These are phyloP conservation scores for Lojkania enalia DNA, from an alignment of 2,329 filamentous ascomycete genomes.

Conservation along the genomic window DNA sequence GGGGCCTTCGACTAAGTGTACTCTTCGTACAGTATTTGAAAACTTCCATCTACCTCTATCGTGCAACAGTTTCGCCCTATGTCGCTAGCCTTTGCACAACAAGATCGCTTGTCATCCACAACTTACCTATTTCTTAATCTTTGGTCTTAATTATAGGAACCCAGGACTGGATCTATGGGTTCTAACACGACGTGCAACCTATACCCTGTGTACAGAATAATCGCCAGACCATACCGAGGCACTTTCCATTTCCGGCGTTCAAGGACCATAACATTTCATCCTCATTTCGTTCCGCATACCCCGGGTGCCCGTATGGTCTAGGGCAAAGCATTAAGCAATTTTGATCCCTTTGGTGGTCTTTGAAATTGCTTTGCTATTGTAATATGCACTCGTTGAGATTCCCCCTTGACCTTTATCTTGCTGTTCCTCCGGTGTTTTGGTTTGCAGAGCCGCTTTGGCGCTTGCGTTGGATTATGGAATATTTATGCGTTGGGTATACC, in stretches of 20 bases:
- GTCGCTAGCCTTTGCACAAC: too few relatives aligned
- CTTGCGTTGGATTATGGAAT: too few relatives aligned
- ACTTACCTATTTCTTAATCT: conserved; percentile 29
- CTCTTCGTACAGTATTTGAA: background rate
- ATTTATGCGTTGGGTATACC: too few relatives aligned
- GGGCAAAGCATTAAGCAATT: background rate
- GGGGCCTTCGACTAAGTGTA: conserved; percentile 34
- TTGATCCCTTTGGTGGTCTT: background rate
- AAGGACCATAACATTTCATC: conserved; percentile 1
- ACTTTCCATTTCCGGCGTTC: conserved; percentile 18
- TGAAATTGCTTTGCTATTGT: background rate
- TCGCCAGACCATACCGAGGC: conserved; percentile 6
- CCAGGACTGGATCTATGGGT: conserved; percentile 33
- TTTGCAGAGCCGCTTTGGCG: too few relatives aligned
- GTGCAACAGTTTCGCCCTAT: background rate
- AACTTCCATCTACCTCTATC: background rate
- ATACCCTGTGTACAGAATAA: conserved; percentile 21
- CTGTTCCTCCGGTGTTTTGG: background rate
- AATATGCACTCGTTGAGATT: background rate
- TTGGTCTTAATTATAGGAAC: conserved; percentile 32
- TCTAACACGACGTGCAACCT: conserved; percentile 6
- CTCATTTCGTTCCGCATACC: background rate
- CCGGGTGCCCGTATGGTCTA: background rate
- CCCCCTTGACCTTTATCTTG: background rate
- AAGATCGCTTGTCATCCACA: conserved; percentile 11